Percentiles rank a stretch among this genome's conserved stretches.
These are phyloP conservation scores for Curvularia spicifera DNA, from an alignment of 2,329 filamentous ascomycete genomes.

Conservation along the genomic window DNA sequence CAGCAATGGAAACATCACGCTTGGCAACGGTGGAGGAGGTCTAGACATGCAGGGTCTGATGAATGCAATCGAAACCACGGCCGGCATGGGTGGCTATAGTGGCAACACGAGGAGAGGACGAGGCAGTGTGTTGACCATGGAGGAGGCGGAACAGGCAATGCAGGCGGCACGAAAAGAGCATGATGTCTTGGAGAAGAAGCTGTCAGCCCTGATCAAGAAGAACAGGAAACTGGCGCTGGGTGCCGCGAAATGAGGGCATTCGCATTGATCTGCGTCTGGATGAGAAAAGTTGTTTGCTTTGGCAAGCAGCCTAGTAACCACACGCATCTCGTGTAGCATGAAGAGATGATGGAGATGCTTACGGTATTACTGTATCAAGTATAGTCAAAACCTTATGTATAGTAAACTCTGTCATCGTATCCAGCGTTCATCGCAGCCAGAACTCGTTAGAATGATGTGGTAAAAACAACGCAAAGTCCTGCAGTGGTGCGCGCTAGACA, in stretches of 20 bases:
- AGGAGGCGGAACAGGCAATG: slow-evolving; percentile 48
- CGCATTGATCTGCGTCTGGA: not conserved
- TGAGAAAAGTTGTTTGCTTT: not conserved
- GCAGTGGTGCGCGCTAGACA: not conserved
- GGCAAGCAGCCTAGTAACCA: not conserved
- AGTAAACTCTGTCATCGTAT: not conserved
- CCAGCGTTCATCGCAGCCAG: not conserved
- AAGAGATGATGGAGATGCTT: not conserved
- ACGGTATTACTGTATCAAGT: not conserved
- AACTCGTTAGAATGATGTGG: not conserved
- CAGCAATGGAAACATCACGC: slow-evolving; percentile 29
- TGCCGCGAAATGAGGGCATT: slow-evolving; percentile 2
- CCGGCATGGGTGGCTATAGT: slow-evolving; percentile 20
- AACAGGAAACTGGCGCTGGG: slow-evolving; percentile 40
- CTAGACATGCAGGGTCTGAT: slow-evolving; percentile 36
- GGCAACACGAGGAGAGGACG: slow-evolving; percentile 16
- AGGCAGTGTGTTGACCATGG: slow-evolving; percentile 40
- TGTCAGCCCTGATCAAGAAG: slow-evolving; percentile 46
- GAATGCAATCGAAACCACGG: slow-evolving; percentile 23
- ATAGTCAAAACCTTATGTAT: not conserved
- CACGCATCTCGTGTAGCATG: not conserved
- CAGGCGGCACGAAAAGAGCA: slow-evolving; percentile 45
- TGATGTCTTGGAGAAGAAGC: slow-evolving; percentile 47
- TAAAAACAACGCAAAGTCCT: not conserved
- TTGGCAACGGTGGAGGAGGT: slow-evolving; percentile 17